Percentiles rank a stretch among this genome's conserved stretches.
These are phyloP conservation scores for Fraxinus xanthoxyloides DNA, from an alignment of 305 asterid species.

Conservation along the genomic window DNA sequence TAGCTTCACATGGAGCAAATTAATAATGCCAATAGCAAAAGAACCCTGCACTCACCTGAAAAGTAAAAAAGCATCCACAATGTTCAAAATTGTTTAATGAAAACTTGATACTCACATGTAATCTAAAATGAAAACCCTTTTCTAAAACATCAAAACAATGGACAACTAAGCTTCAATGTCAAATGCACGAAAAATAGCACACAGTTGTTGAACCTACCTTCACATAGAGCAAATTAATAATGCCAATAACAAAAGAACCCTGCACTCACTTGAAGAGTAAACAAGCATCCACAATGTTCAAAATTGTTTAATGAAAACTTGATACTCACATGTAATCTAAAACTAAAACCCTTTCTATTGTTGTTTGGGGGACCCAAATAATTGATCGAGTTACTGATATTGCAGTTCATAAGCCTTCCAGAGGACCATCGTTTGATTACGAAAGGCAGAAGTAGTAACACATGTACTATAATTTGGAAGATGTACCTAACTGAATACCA, in stretches of 20 bases:
- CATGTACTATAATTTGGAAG: neutral
- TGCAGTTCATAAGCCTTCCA: neutral
- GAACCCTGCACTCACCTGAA: neutral
- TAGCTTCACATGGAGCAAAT: neutral
- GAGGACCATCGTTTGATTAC: neutral
- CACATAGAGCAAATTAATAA: neutral
- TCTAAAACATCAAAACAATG: neutral
- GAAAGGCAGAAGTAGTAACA: neutral
- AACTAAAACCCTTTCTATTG: neutral
- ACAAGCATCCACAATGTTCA: neutral
- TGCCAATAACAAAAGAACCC: neutral
- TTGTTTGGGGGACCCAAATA: neutral
- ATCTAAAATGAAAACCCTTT: neutral
- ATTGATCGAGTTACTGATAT: neutral
- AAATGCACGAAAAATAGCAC: neutral
- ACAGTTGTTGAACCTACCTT: neutral
- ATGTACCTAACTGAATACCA: neutral
- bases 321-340: neutral
- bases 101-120: neutral
- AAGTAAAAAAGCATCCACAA: neutral
- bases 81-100: neutral
- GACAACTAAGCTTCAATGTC: neutral
- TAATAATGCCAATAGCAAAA: neutral
- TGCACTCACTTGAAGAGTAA: neutral
- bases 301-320: neutral